Base-by-base conservation (phyloP, 129 eudicot genomes). In the Centaurea solstitialis region DNA sequence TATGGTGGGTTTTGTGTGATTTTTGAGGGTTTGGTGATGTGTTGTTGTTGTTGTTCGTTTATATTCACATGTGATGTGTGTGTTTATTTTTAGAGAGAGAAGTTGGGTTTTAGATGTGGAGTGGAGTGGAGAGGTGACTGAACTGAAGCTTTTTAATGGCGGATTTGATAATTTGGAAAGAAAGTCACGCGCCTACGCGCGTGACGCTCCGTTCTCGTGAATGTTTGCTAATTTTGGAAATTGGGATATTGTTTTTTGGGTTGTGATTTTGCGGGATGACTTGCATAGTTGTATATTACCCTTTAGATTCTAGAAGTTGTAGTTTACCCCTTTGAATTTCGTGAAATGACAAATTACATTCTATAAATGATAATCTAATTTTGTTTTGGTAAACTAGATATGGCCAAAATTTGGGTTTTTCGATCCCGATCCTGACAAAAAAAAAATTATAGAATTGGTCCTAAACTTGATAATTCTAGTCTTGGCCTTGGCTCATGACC, bases 61-160 rank as follows among this genome's bases (percentile, higher is more conserved):
- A 73, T 21, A 39, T 66, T 76, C 81, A 82, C 81, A 62, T 82
- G 86, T 59, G 81, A 23, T 33, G 37, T 33, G 30, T 82, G 81
- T 82, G 85, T 68, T 35, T n/a, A n/a, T 68, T 64, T 64, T 43
- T 57, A 45, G 50, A 69, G 43, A 70, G 53, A 38, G 40, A 38
- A 18, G 38, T 53, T 9, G 20, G 62, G 26, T 11, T 28, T n/a
- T n/a, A n/a, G n/a, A n/a, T n/a, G n/a, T n/a, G n/a, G n/a, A n/a
- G n/a, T n/a, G n/a, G n/a, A n/a, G n/a, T n/a, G n/a, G n/a, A n/a
- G 74, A 75, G 76, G 65, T 75, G 81, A 76, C 80, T n/a, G 84
- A 81, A 20, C n/a, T 73, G 50, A 80, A 73, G 79, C 30, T 43
- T 9, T 65, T 45, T 74, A 26, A 62, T 41, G 73, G 37, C 37